phyloP scores from a whole-genome alignment of 2,329 filamentous ascomycete genomes.

The Microsporum canis region DNA sequence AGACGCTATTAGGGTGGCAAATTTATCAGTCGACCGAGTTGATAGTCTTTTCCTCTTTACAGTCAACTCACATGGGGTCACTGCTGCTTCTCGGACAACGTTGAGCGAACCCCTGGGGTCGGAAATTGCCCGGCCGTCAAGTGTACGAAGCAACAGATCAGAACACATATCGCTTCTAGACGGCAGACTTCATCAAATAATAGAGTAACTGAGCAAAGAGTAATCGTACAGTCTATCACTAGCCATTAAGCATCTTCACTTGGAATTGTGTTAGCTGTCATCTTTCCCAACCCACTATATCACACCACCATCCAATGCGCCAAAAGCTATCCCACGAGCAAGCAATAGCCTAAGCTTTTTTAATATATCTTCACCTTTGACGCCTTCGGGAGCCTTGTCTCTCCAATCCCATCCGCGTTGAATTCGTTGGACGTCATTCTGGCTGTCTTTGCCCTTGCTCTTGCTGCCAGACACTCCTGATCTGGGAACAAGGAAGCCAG shows the following conservation, averaged over 20 bases:
- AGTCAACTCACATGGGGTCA: background rate
- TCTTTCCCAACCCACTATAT: background rate
- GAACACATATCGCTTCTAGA: background rate
- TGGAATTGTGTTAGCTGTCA: background rate
- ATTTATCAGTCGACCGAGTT: background rate
- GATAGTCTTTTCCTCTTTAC: background rate
- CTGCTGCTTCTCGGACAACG: background rate
- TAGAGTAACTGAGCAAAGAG: background rate
- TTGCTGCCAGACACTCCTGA: slow-evolving; percentile 4
- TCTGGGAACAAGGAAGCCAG: slow-evolving; percentile 37
- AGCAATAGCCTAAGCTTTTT: slow-evolving; percentile 59
- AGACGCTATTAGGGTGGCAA: background rate
- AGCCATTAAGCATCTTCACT: background rate
- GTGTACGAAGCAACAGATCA: background rate
- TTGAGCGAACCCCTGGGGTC: background rate
- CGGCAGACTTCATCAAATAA: background rate
- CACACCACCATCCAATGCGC: slow-evolving; percentile 21
- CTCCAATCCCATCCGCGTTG: slow-evolving; percentile 66
- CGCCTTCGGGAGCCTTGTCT: slow-evolving; percentile 44
- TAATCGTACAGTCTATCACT: background rate
- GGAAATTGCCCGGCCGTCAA: background rate
- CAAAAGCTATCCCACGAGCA: slow-evolving; percentile 53
- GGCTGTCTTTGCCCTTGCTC: slow-evolving; percentile 8
- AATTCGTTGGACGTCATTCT: slow-evolving; percentile 22
- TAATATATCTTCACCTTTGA: slow-evolving; percentile 59